Evolutionary conservation across 345 rosid genomes (phyloP), one percentile per base, ranked within the genome.

Genomic region (Boechera divaricarpa): DNA sequence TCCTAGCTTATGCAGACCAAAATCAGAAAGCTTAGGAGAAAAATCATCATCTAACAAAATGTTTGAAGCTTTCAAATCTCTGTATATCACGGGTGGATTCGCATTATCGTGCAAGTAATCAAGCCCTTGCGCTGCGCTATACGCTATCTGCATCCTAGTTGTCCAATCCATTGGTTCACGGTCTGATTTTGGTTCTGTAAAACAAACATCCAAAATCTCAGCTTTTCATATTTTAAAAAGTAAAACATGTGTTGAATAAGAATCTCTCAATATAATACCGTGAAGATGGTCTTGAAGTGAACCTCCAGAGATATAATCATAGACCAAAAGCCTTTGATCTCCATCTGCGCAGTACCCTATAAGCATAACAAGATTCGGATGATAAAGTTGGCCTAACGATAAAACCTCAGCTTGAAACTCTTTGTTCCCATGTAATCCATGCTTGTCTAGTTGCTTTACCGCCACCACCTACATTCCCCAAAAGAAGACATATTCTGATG

Each of bases 291-390:
- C 73, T 32, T 85, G 83, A 28, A 90, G 51, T 2, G 91, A 85
- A 26, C 89, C 87, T 26, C 79, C 85, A n/a, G 83, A 16, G 65
- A 88, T 44, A 65, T 64, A 86, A 21, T 87, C 89, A 74, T 83
- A 83, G 1, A 90, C 92, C 74, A 90, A 67, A 49, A 90, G 85
- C 75, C 92, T 88, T 75, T 88, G 92, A 67, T 90, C 95, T 45
- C 95, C 95, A 78, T 88, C 92, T 0, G 90, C 87, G 28, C 95
- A 88, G 52, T 83, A 90, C 4, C 95, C 95, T 6, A 90, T 36
- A 29, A 88, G 83, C 57, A 79, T 83, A 38, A 85, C 84, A 31
- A 90, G 84, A 79, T 90, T 85, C 0, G 76, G 85, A 79, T 88
- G 92, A 44, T 84, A 79, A 8, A 86, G 63, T 24, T 61, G 77